Percentiles rank a stretch among this genome's conserved stretches.
phyloP scores from a whole-genome alignment of 371 early-diverging fungal genomes.

The Mucor plumbeus region DNA sequence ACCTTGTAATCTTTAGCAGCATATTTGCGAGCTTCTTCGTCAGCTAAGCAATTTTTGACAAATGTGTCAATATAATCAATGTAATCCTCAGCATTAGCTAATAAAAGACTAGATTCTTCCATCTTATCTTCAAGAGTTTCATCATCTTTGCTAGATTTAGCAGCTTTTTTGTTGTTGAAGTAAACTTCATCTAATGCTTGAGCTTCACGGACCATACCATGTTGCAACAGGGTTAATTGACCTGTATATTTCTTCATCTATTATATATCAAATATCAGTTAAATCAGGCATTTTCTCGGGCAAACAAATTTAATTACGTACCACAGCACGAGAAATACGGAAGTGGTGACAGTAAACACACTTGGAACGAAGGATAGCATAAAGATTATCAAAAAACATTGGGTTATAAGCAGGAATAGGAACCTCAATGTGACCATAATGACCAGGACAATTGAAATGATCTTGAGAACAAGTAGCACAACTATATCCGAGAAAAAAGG shows the following conservation, averaged over 20 bases:
- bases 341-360: conserved; percentile 95
- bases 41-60: conserved; percentile 37
- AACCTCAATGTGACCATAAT: conserved; percentile 99
- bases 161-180: conserved; percentile 48
- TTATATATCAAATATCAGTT: neutral
- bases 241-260: conserved; percentile 57
- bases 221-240: conserved; percentile 76
- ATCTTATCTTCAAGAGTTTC: conserved; percentile 51
- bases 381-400: conserved; percentile 89
- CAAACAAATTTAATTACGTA: conserved; percentile 31
- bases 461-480: conserved; percentile 91
- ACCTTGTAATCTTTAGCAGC: conserved; percentile 67
- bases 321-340: conserved; percentile 72
- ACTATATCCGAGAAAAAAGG: conserved; percentile 41
- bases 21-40: conserved; percentile 36
- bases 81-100: conserved; percentile 58
- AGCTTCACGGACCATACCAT: conserved; percentile 84
- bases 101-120: conserved; percentile 57
- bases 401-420: conserved; percentile 97
- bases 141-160: conserved; percentile 45
- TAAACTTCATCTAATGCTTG: conserved; percentile 72
- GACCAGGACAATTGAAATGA: conserved; percentile 93
- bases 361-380: conserved; percentile 82
- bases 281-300: no score
- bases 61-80: conserved; percentile 56